phyloP scores from a whole-genome alignment of 2,329 filamentous ascomycete species.

The Talaromyces amestolkiae region DNA sequence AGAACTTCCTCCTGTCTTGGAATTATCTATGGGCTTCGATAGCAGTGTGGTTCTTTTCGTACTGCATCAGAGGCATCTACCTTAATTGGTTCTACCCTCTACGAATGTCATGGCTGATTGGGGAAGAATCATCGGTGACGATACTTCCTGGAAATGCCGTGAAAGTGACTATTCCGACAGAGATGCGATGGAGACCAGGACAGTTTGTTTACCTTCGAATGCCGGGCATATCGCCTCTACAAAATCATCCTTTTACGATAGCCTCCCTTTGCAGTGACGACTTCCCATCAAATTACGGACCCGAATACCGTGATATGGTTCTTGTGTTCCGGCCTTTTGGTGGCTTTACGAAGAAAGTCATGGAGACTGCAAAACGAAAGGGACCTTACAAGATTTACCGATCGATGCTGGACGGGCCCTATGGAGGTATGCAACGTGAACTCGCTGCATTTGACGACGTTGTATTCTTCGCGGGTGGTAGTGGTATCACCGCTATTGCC shows the following conservation, averaged over 20 bases:
- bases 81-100: slow-evolving; percentile 86
- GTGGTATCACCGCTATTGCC: slow-evolving; percentile 89
- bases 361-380: slow-evolving; percentile 78
- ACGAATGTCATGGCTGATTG: slow-evolving; percentile 76
- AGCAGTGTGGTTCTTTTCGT: slow-evolving; percentile 74
- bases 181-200: slow-evolving; percentile 87
- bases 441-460: slow-evolving; percentile 91
- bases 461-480: slow-evolving; percentile 88
- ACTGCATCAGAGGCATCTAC: slow-evolving; percentile 72
- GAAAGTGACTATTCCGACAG: slow-evolving; percentile 90
- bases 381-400: slow-evolving; percentile 89
- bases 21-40: slow-evolving; percentile 79
- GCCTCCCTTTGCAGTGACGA: slow-evolving; percentile 89
- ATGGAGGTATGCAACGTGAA: slow-evolving; percentile 88
- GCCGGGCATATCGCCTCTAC: slow-evolving; percentile 84
- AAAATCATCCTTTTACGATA: slow-evolving; percentile 95
- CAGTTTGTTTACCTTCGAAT: slow-evolving; percentile 95
- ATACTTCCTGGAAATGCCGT: slow-evolving; percentile 91
- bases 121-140: slow-evolving; percentile 86
- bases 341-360: slow-evolving; percentile 81
- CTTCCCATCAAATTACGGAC: slow-evolving; percentile 87
- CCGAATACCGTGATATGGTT: slow-evolving; percentile 82
- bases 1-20: slow-evolving; percentile 90
- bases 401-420: slow-evolving; percentile 89
- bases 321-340: slow-evolving; percentile 89